These are phyloP conservation scores for Epithele typhae DNA, from an alignment of 768 basidiomycete species.

Conservation along the genomic window DNA sequence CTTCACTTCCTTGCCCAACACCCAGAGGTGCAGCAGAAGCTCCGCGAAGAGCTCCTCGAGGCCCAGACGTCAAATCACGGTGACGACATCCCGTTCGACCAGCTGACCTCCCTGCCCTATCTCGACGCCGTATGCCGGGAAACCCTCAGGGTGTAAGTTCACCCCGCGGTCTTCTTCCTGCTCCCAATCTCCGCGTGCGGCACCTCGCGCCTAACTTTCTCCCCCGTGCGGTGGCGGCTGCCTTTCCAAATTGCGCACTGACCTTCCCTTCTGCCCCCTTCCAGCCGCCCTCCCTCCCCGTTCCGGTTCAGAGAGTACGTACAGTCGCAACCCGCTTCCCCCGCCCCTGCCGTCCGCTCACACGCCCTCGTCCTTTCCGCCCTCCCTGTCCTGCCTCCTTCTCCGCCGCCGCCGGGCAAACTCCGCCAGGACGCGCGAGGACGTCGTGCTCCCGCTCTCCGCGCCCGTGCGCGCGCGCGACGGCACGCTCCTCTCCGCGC, in stretches of 20 bases:
- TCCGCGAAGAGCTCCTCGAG: conserved; percentile 19
- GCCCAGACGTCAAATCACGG: conserved; percentile 6
- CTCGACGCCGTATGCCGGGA: conserved; percentile 26
- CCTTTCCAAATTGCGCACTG: no score
- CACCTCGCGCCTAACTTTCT: background rate
- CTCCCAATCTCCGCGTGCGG: background rate
- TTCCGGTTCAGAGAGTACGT: conserved; percentile 13
- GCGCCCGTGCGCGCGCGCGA: conserved; percentile 14
- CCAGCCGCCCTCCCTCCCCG: conserved; percentile 10
- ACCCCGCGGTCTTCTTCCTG: background rate
- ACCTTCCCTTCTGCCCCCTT: no score
- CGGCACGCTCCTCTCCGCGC: conserved; percentile 12
- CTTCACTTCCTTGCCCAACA: conserved; percentile 20
- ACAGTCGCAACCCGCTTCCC: background rate
- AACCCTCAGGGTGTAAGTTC: conserved; percentile 22
- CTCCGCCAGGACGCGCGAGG: conserved; percentile 22
- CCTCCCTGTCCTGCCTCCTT: no score
- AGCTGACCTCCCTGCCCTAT: conserved; percentile 20
- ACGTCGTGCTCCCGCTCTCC: conserved; percentile 39
- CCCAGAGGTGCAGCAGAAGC: conserved; percentile 19
- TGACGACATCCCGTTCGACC: conserved; percentile 22
- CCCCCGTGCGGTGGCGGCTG: background rate
- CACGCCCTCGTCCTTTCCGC: no score
- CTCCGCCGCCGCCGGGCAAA: no score
- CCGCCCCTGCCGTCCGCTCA: conserved; percentile 1